Evolutionary conservation across 176 grass and related monocot genomes (phyloP).

Genomic region (Microstegium vimineum): DNA sequence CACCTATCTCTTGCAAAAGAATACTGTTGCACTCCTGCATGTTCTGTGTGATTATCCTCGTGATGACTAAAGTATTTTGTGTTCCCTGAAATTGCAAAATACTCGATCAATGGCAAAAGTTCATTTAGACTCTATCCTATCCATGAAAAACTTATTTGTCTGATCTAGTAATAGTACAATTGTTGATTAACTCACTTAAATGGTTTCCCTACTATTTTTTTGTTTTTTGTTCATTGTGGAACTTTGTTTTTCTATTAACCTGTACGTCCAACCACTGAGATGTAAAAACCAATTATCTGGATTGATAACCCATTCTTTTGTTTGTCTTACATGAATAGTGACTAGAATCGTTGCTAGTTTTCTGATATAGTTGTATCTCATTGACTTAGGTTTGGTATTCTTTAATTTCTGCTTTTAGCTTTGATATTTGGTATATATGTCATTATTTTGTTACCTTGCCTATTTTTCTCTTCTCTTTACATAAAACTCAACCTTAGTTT

Average conservation of each 20-base stretch:
- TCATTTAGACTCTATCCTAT: background rate
- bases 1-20: background rate
- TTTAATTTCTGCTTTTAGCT: background rate
- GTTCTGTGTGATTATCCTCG: background rate
- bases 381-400: background rate
- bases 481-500: background rate
- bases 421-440: constrained; percentile 9
- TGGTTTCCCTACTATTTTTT: background rate
- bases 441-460: background rate
- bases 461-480: background rate
- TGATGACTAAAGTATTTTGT: background rate
- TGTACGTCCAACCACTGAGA: background rate
- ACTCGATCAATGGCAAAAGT: background rate
- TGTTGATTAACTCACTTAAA: background rate
- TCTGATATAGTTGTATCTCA: background rate
- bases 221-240: background rate
- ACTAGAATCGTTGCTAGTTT: background rate
- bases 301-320: background rate
- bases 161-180: background rate
- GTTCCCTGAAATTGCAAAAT: background rate
- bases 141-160: background rate
- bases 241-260: background rate
- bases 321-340: background rate
- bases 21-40: background rate
- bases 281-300: background rate